Conservation (phyloP, 148 eudicot genomes). For the Camellia granthamiana region DNA sequence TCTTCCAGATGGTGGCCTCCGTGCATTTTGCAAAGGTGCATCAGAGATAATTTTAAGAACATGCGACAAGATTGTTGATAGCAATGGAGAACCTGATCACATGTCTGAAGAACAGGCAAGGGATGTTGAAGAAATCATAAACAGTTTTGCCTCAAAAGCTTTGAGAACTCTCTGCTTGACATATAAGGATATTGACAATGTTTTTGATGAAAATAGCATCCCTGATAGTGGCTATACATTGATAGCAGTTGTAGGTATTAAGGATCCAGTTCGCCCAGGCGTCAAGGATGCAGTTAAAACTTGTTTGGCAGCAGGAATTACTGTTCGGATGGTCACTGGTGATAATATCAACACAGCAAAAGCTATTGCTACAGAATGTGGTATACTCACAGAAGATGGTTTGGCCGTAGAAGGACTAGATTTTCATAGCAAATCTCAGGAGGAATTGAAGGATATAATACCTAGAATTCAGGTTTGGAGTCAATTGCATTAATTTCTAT, state of each 20-base stretch:
- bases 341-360: constrained; percentile 38
- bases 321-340: constrained; percentile 36
- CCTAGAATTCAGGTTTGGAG: constrained; percentile 12
- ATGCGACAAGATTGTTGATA: constrained; percentile 25
- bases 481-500: not conserved
- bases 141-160: constrained; percentile 30
- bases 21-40: constrained; percentile 38
- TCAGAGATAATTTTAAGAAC: constrained; percentile 28
- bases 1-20: constrained; percentile 17
- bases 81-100: constrained; percentile 25
- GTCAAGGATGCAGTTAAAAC: constrained; percentile 30
- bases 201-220: constrained; percentile 16
- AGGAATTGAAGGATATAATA: constrained; percentile 11
- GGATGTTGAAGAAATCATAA: constrained; percentile 15
- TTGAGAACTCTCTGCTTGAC: constrained; percentile 33
- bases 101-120: constrained; percentile 13
- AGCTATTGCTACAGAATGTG: constrained; percentile 41
- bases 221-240: constrained; percentile 29
- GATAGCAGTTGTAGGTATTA: constrained; percentile 34
- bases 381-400: constrained; percentile 20
- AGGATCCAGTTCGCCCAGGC: constrained; percentile 41
- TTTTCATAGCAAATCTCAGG: not conserved
- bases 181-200: constrained; percentile 24
- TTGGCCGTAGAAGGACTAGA: constrained; percentile 10
- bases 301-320: constrained; percentile 35